These are phyloP conservation scores for Somion occarium DNA, from an alignment of 1,284 basidiomycete species.

Conservation along the genomic window DNA sequence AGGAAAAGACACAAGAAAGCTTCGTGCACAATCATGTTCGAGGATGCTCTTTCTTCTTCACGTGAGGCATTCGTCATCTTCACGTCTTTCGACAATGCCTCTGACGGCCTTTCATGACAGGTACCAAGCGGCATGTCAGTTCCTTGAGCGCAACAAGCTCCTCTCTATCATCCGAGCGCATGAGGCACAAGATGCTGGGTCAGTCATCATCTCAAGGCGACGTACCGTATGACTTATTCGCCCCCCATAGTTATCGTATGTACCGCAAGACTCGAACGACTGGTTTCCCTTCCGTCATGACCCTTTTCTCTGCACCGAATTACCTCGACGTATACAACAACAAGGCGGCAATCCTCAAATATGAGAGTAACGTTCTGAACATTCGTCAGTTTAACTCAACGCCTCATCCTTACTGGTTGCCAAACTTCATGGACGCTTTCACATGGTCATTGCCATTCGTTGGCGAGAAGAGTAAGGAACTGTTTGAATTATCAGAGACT, in stretches of 20 bases:
- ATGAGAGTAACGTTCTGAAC: conserved; percentile 96
- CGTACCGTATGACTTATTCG: neutral
- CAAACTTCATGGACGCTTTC: conserved; percentile 99
- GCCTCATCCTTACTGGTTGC: conserved; percentile 92
- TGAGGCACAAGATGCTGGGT: conserved; percentile 94
- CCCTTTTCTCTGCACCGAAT: conserved; percentile 94
- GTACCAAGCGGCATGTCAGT: conserved; percentile 91
- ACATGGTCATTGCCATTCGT: conserved; percentile 99
- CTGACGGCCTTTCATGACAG: conserved; percentile 32
- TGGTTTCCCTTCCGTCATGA: conserved; percentile 93
- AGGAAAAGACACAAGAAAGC: conserved; percentile 81
- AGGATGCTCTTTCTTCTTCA: conserved; percentile 96
- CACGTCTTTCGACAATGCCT: neutral
- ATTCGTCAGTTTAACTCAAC: conserved; percentile 95
- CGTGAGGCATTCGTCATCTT: conserved; percentile 43
- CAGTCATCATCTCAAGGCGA: conserved; percentile 21
- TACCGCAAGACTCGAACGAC: conserved; percentile 95
- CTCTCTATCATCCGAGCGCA: conserved; percentile 95
- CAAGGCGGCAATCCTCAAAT: conserved; percentile 95
- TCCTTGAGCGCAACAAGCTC: conserved; percentile 90
- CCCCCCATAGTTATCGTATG: conserved; percentile 76
- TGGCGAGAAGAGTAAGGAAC: conserved; percentile 86
- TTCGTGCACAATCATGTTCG: conserved; percentile 93
- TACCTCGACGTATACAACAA: conserved; percentile 97
- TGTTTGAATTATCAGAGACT: too few species aligned